A percentile compares a stretch with the other conserved stretches of the same genome.
These are phyloP conservation scores for Candida wancherniae DNA, from an alignment of 805 yeast species.

Conservation along the genomic window DNA sequence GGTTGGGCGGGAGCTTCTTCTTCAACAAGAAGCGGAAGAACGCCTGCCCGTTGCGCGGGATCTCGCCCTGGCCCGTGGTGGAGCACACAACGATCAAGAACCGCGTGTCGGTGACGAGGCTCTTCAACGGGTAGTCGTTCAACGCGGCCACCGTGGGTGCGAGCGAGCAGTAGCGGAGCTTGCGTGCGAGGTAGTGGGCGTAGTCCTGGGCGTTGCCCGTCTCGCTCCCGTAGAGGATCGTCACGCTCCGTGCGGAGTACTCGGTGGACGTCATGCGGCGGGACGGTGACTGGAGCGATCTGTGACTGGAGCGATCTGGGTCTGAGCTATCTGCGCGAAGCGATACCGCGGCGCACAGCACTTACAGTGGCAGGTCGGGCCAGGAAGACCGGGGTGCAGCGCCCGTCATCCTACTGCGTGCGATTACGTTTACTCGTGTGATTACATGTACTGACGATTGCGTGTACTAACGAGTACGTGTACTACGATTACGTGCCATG, in stretches of 20 bases:
- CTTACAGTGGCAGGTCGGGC: too few species aligned
- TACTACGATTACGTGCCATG: too few species aligned
- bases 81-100: conserved; percentile 62
- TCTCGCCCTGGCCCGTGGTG: conserved; percentile 93
- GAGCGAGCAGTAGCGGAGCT: conserved; percentile 51
- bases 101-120: conserved; percentile 44
- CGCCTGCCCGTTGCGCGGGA: conserved; percentile 70
- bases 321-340: too few species aligned
- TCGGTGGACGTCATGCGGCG: conserved; percentile 1
- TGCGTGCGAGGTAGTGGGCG: conserved; percentile 58
- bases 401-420: too few species aligned
- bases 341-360: too few species aligned
- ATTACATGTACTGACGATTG: too few species aligned
- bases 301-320: too few species aligned
- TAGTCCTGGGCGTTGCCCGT: conserved; percentile 89
- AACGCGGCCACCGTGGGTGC: conserved; percentile 46
- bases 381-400: too few species aligned
- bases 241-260: conserved; percentile 24
- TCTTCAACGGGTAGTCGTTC: conserved; percentile 56
- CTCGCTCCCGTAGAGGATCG: conserved; percentile 83
- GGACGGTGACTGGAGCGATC: too few species aligned
- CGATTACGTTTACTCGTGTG: too few species aligned
- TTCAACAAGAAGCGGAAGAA: conserved; percentile 73
- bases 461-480: too few species aligned
- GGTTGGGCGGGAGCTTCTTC: conserved; percentile 53